These are phyloP conservation scores for Saccharomycopsis sp. DNA, from an alignment of 805 yeast species.

Conservation along the genomic window DNA sequence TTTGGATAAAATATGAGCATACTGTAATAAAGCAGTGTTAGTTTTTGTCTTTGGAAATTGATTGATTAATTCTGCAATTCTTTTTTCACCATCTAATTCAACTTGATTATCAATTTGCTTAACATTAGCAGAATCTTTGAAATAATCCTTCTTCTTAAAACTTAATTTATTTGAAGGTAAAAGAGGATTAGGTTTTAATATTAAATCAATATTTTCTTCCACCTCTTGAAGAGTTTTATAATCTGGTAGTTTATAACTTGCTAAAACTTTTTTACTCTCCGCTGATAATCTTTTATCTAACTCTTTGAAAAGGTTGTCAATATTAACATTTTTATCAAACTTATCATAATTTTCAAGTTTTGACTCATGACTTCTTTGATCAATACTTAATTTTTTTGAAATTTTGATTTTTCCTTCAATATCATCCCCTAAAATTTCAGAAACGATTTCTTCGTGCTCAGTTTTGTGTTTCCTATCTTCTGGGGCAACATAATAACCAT, in stretches of 20 bases:
- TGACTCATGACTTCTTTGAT: not conserved
- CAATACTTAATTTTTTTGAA: slow-evolving; percentile 7
- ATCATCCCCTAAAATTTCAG: slow-evolving; percentile 17
- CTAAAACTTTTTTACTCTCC: slow-evolving; percentile 7
- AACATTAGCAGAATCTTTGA: slow-evolving; percentile 5
- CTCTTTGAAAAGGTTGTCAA: slow-evolving; percentile 13
- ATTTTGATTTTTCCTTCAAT: slow-evolving; percentile 14
- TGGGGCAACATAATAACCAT: slow-evolving; percentile 13
- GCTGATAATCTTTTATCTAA: slow-evolving; percentile 13
- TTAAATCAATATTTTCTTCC: slow-evolving; percentile 8
- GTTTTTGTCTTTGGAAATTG: slow-evolving; percentile 17
- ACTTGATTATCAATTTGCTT: slow-evolving; percentile 5
- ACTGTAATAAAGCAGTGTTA: slow-evolving; percentile 16
- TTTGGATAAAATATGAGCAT: slow-evolving; percentile 14
- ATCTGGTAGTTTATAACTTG: slow-evolving; percentile 13
- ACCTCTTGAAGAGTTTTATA: slow-evolving; percentile 4
- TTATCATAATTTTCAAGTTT: slow-evolving; percentile 3
- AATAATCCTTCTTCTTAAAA: slow-evolving; percentile 16
- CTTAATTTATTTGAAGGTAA: slow-evolving; percentile 3
- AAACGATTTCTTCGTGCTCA: slow-evolving; percentile 9
- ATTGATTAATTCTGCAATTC: slow-evolving; percentile 11
- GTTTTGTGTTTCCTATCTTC: slow-evolving; percentile 2
- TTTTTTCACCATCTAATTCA: slow-evolving; percentile 9
- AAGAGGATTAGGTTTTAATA: slow-evolving; percentile 10
- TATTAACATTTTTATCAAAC: slow-evolving; percentile 2